Evolutionary conservation across 805 yeast species (phyloP).

Genomic region (Hanseniaspora mollemarum): DNA sequence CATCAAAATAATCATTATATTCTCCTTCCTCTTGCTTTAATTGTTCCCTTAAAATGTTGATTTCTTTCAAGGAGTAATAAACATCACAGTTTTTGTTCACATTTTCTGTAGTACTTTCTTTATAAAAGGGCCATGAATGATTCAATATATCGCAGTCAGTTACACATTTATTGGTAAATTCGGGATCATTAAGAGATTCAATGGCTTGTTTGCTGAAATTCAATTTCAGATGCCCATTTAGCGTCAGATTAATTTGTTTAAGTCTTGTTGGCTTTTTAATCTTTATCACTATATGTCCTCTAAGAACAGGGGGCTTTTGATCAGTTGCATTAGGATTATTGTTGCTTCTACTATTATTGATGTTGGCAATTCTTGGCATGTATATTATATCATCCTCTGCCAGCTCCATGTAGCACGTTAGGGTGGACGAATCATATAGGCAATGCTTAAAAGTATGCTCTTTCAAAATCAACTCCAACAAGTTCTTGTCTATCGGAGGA

Average conservation of each 20-base stretch:
- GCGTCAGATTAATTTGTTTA: conserved; percentile 47
- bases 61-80: conserved; percentile 17
- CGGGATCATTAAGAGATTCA: conserved; percentile 29
- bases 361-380: conserved; percentile 4
- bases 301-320: conserved; percentile 62
- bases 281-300: conserved; percentile 67
- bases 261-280: conserved; percentile 62
- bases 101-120: conserved; percentile 36
- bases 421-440: conserved; percentile 1
- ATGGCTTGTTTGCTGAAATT: conserved; percentile 97
- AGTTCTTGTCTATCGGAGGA: conserved; percentile 9
- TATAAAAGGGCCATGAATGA: conserved; percentile 88
- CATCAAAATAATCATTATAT: not conserved
- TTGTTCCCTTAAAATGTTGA: conserved; percentile 8
- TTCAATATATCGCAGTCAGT: conserved; percentile 58
- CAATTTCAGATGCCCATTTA: conserved; percentile 71
- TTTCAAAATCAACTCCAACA: conserved; percentile 2
- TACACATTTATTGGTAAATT: conserved; percentile 33
- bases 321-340: not conserved
- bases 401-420: conserved; percentile 7
- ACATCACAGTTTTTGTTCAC: conserved; percentile 16
- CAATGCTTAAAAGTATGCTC: conserved; percentile 11
- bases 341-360: not conserved
- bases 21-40: not conserved
- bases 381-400: conserved; percentile 12